Evolutionary conservation across 306 rosid species (phyloP).

Genomic region (Cucurbita moschata): DNA sequence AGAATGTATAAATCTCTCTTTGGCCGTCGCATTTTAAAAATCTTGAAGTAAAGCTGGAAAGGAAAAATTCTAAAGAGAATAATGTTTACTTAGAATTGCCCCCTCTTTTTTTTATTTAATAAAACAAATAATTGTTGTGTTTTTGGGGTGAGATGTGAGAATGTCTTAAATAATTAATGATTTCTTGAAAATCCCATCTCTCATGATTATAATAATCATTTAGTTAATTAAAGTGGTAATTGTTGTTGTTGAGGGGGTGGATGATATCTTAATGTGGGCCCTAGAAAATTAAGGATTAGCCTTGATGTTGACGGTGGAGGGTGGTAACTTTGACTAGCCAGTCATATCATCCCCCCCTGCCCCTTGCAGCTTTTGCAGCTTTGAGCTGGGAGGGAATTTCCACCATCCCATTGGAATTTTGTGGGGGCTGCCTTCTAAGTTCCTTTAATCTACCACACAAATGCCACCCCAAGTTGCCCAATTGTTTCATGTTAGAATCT

Average conservation of each 20-base stretch:
- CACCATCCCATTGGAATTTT: conserved; percentile 5
- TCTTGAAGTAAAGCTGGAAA: too few relatives aligned
- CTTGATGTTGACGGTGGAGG: not conserved
- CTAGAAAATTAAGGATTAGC: not conserved
- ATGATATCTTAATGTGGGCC: not conserved
- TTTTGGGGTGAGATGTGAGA: not conserved
- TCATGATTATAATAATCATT: not conserved
- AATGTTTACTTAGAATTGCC: not conserved
- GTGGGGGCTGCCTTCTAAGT: not conserved
- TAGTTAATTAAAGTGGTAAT: not conserved
- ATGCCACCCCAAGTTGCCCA: not conserved
- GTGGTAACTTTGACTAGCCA: not conserved
- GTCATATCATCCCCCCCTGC: not conserved
- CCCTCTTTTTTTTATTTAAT: not conserved
- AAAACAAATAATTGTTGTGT: not conserved
- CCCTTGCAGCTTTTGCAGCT: not conserved
- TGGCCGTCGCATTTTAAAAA: too few relatives aligned
- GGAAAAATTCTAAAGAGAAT: too few relatives aligned
- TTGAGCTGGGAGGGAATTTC: not conserved
- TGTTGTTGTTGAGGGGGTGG: not conserved
- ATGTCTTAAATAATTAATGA: not conserved
- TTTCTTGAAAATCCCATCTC: not conserved
- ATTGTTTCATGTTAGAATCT: not conserved
- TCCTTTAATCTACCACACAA: not conserved
- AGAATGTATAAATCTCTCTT: too few relatives aligned